phyloP scores from a whole-genome alignment of 2,329 filamentous ascomycete genomes.

The Colletotrichum incanum region DNA sequence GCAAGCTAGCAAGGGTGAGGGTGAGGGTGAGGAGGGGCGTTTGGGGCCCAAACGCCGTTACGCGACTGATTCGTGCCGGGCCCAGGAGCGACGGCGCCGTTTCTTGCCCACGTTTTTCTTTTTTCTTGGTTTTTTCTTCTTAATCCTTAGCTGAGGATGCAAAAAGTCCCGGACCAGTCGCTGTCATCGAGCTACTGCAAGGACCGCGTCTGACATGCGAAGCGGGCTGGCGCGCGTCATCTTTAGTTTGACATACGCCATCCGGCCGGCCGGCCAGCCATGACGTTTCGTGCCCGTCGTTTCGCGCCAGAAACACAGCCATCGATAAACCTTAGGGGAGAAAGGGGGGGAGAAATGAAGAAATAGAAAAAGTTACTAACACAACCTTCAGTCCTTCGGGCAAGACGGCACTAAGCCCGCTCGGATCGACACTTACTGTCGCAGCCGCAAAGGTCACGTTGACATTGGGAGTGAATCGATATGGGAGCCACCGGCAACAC shows the following conservation, averaged over 20 bases:
- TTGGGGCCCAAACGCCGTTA: not conserved
- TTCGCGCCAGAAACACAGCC: not conserved
- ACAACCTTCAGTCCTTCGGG: not conserved
- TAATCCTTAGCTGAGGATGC: not conserved
- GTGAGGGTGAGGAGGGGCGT: not conserved
- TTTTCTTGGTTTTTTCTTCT: not conserved
- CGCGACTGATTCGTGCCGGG: constrained; percentile 25
- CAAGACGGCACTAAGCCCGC: not conserved
- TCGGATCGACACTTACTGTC: not conserved
- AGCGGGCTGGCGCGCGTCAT: not conserved
- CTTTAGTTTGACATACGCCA: not conserved
- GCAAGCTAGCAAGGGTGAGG: constrained; percentile 11
- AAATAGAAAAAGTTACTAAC: not conserved
- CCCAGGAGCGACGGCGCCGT: constrained; percentile 24
- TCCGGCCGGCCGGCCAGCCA: not conserved
- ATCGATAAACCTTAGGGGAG: not conserved
- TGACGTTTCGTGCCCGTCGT: not conserved
- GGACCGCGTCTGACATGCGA: constrained; percentile 9
- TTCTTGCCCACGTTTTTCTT: constrained; percentile 1
- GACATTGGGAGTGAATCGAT: not conserved
- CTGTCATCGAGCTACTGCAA: constrained; percentile 8
- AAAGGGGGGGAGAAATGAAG: not conserved
- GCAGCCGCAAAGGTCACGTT: not conserved
- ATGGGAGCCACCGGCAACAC: not conserved
- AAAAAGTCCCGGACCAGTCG: constrained; percentile 23